These are phyloP conservation scores for Besnoitia besnoiti DNA, from an alignment of 169 alveolate genomes.

Conservation along the genomic window DNA sequence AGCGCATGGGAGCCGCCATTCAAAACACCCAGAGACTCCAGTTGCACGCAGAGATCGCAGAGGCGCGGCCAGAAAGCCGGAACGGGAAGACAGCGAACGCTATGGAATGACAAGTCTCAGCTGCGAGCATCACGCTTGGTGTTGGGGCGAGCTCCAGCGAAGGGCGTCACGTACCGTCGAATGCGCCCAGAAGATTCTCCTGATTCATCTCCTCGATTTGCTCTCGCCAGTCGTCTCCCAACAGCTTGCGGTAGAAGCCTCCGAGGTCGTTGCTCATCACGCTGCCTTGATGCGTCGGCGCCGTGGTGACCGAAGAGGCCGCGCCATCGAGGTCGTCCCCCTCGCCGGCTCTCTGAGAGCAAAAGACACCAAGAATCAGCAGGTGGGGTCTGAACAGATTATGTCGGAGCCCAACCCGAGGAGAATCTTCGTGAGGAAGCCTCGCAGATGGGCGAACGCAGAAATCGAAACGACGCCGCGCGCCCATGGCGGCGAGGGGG, in stretches of 20 bases:
- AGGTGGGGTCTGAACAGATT: too few species aligned
- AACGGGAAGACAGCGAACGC: not conserved
- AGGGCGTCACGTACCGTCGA: conserved; percentile 46
- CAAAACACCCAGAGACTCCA: too few species aligned
- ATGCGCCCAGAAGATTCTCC: conserved; percentile 27
- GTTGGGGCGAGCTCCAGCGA: not conserved
- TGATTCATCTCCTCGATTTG: conserved; percentile 35
- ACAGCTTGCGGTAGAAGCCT: conserved; percentile 52
- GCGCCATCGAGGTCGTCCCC: not conserved
- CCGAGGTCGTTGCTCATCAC: conserved; percentile 44
- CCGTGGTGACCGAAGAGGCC: not conserved
- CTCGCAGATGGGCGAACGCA: too few species aligned
- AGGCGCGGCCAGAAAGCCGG: not conserved
- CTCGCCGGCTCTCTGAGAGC: not conserved
- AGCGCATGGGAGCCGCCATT: too few species aligned
- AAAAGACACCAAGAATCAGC: not conserved
- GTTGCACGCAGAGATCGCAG: not conserved
- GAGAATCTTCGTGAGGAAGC: too few species aligned
- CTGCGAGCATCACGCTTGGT: not conserved
- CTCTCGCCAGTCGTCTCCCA: conserved; percentile 62
- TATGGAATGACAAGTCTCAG: not conserved
- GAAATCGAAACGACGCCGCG: too few species aligned
- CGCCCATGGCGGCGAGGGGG: too few species aligned
- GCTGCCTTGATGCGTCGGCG: not conserved
- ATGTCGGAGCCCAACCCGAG: too few species aligned